Percentiles rank a stretch among this genome's conserved stretches.
phyloP scores from a whole-genome alignment of 495 filamentous ascomycete genomes.

The Hypoxylon intermedium region DNA sequence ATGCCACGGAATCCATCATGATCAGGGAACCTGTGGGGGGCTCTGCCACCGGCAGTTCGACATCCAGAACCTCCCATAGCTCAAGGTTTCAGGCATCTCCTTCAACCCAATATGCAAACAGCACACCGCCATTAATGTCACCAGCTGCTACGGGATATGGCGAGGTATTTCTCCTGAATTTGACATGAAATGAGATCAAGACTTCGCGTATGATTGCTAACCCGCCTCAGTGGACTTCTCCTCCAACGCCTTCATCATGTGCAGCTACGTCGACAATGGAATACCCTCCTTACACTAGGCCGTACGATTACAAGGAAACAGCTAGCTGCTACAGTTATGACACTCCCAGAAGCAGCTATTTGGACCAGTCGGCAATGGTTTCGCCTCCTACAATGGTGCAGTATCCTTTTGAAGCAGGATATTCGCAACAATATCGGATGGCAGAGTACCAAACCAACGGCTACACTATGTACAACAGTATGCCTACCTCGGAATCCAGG shows the following conservation, averaged over 20 bases:
- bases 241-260: constrained; percentile 25
- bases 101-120: constrained; percentile 29
- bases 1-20: constrained; percentile 35
- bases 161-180: constrained; percentile 27
- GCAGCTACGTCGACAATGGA: constrained; percentile 30
- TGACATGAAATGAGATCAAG: neutral
- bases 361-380: constrained; percentile 27
- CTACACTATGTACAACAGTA: constrained; percentile 23
- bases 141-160: constrained; percentile 26
- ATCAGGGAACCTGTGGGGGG: constrained; percentile 34
- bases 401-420: constrained; percentile 24
- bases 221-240: constrained; percentile 32
- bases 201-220: constrained; percentile 24
- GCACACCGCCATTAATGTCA: constrained; percentile 23
- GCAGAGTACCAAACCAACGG: constrained; percentile 28
- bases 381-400: constrained; percentile 29
- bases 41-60: neutral
- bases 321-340: constrained; percentile 18
- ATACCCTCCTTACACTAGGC: constrained; percentile 22
- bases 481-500: constrained; percentile 11
- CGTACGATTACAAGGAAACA: constrained; percentile 30
- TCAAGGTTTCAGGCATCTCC: constrained; percentile 23
- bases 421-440: constrained; percentile 28
- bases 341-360: constrained; percentile 18
- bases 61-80: constrained; percentile 22